Conservation (phyloP, 768 basidiomycete genomes). For the Phanerochaete carnosa region DNA sequence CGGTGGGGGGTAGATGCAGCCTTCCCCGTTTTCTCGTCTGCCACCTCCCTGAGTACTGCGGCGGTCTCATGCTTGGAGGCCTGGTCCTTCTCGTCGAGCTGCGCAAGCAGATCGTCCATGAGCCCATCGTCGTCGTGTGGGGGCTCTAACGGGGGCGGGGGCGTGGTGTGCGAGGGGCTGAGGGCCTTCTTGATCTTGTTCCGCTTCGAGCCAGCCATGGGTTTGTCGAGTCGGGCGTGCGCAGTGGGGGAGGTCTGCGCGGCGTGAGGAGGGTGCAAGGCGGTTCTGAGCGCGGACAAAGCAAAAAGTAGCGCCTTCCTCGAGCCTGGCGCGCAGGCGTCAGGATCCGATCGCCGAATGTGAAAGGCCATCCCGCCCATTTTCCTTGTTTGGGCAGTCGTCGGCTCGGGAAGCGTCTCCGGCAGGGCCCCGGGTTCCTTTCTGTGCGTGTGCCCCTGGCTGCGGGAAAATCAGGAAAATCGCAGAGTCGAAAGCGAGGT, state of each 20-base stretch:
- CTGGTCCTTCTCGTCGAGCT: conserved; percentile 65
- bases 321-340: conserved; percentile 1
- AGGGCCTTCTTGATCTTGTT: conserved; percentile 51
- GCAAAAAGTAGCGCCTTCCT: background rate
- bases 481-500: background rate
- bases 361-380: no score
- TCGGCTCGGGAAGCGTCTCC: background rate
- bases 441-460: no score
- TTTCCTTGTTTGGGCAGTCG: background rate
- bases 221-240: background rate
- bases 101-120: conserved; percentile 72
- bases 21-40: conserved; percentile 8
- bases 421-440: background rate
- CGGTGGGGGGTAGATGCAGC: conserved; percentile 16
- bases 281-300: background rate
- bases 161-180: conserved; percentile 21
- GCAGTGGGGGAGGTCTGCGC: background rate
- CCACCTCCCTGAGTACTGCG: conserved; percentile 40
- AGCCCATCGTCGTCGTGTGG: conserved; percentile 52
- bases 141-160: conserved; percentile 24
- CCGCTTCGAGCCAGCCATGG: conserved; percentile 42
- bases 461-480: background rate
- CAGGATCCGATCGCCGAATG: background rate
- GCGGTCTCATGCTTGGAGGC: conserved; percentile 48
- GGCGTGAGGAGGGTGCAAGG: background rate